phyloP scores from a whole-genome alignment of 1,284 basidiomycete species.

The Trametes pubescens region DNA sequence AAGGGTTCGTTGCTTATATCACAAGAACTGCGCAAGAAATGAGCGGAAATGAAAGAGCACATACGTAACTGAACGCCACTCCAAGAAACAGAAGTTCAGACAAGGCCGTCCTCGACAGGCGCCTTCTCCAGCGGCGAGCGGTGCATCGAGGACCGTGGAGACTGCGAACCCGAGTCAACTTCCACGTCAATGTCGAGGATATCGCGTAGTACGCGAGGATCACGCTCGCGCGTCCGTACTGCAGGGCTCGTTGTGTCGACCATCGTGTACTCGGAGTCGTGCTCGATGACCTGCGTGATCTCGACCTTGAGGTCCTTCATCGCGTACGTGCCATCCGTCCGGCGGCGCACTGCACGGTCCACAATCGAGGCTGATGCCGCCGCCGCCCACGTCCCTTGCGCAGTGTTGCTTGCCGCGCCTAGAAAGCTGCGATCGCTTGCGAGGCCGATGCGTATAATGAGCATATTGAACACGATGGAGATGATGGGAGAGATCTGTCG shows the following conservation, averaged over 20 bases:
- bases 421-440: conserved; percentile 29
- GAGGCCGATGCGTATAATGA: conserved; percentile 39
- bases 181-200: background rate
- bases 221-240: background rate
- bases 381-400: conserved; percentile 12
- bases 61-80: background rate
- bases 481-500: conserved; percentile 41
- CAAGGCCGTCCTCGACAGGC: background rate
- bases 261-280: conserved; percentile 26
- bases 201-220: background rate
- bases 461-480: conserved; percentile 43
- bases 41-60: conserved; percentile 5
- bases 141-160: background rate
- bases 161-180: background rate
- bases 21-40: background rate
- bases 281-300: conserved; percentile 33
- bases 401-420: background rate
- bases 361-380: conserved; percentile 11
- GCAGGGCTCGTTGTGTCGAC: background rate
- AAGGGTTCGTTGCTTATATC: conserved; percentile 4
- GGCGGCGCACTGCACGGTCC: conserved; percentile 17
- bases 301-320: conserved; percentile 33
- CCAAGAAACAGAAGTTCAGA: background rate
- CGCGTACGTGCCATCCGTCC: conserved; percentile 24
- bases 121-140: background rate